Percentiles rank a stretch among this genome's conserved stretches.
These are phyloP conservation scores for Penicillium roqueforti DNA, from an alignment of 495 filamentous ascomycete species.

Conservation along the genomic window DNA sequence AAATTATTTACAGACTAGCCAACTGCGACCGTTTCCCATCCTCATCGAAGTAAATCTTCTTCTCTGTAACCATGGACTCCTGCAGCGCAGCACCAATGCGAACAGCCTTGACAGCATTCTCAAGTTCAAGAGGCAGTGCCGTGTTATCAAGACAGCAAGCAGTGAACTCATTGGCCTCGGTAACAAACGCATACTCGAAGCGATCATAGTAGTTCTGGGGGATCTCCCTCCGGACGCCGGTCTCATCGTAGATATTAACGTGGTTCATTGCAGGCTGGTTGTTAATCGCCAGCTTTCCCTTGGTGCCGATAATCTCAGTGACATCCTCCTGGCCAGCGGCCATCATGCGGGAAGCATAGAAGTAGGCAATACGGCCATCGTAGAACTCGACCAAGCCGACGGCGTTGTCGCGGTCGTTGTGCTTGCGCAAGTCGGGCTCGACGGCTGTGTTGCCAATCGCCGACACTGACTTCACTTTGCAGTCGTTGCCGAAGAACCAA, in stretches of 20 bases:
- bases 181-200: conserved; percentile 60
- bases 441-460: conserved; percentile 57
- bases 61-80: conserved; percentile 51
- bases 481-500: conserved; percentile 54
- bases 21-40: conserved; percentile 40
- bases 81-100: conserved; percentile 57
- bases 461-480: conserved; percentile 46
- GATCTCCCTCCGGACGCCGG: conserved; percentile 52
- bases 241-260: conserved; percentile 47
- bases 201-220: conserved; percentile 56
- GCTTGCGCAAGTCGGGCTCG: conserved; percentile 54
- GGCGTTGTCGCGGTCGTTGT: conserved; percentile 60
- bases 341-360: conserved; percentile 60
- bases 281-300: conserved; percentile 57
- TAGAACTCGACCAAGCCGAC: conserved; percentile 62
- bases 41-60: conserved; percentile 55
- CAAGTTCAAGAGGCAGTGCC: conserved; percentile 50
- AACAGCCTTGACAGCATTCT: conserved; percentile 54
- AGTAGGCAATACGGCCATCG: conserved; percentile 56
- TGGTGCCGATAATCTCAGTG: conserved; percentile 61
- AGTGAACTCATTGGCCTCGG: conserved; percentile 59
- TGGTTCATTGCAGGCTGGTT: conserved; percentile 48
- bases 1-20: conserved; percentile 11
- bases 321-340: conserved; percentile 59
- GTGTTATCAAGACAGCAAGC: conserved; percentile 48